These are phyloP conservation scores for Dalbergia cochinchinensis DNA, from an alignment of 306 rosid species.

Conservation along the genomic window DNA sequence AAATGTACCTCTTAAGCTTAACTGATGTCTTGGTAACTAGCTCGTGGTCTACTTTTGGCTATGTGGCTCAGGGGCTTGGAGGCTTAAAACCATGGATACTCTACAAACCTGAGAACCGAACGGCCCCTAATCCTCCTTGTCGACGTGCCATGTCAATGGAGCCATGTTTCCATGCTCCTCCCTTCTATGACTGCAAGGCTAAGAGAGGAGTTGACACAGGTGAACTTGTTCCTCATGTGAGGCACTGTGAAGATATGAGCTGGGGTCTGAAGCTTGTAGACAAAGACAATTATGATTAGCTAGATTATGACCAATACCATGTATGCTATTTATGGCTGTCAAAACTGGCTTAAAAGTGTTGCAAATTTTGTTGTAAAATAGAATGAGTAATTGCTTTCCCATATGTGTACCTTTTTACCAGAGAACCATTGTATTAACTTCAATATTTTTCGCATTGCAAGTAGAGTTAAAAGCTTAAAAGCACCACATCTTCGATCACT, in stretches of 20 bases:
- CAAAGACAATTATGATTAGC: slow-evolving; percentile 12
- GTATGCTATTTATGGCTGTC: slow-evolving; percentile 19
- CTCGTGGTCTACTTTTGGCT: slow-evolving; percentile 87
- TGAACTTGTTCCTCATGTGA: slow-evolving; percentile 68
- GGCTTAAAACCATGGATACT: slow-evolving; percentile 83
- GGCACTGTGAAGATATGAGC: slow-evolving; percentile 86
- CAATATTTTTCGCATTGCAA: too few species aligned
- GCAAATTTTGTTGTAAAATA: slow-evolving; percentile 50
- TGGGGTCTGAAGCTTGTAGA: slow-evolving; percentile 87
- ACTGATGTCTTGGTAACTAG: slow-evolving; percentile 71
- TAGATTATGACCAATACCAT: slow-evolving; percentile 1
- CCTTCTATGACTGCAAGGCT: slow-evolving; percentile 81
- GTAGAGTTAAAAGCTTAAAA: background rate
- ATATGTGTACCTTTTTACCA: background rate
- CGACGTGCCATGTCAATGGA: slow-evolving; percentile 78
- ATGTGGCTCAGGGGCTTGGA: slow-evolving; percentile 80
- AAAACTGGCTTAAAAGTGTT: background rate
- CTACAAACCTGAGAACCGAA: slow-evolving; percentile 70
- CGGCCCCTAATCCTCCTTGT: slow-evolving; percentile 70
- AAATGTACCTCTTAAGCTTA: slow-evolving; percentile 76
- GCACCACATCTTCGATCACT: background rate
- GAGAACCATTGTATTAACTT: slow-evolving; percentile 2
- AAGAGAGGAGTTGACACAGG: slow-evolving; percentile 74
- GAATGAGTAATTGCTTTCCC: slow-evolving; percentile 20
- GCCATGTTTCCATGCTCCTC: slow-evolving; percentile 87